Percentiles rank a stretch among this genome's conserved stretches.
Conservation (phyloP, 805 yeast species). For the Komagataella populi region DNA sequence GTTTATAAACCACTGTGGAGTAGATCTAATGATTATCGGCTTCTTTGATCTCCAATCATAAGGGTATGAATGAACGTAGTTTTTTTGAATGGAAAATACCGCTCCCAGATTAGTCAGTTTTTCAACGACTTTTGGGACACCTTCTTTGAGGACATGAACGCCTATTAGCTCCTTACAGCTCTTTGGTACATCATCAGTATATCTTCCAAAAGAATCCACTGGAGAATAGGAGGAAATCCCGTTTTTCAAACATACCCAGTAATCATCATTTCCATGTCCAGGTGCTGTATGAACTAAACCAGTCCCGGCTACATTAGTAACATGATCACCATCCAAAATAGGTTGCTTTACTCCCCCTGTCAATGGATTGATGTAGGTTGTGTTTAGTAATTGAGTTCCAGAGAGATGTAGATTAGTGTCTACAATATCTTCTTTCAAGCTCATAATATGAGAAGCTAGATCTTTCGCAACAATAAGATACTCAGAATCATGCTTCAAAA, state of each 20-base stretch:
- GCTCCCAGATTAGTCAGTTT: slow-evolving; percentile 27
- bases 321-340: slow-evolving; percentile 69
- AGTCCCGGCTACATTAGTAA: slow-evolving; percentile 72
- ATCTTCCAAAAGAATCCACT: slow-evolving; percentile 66
- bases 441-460: slow-evolving; percentile 25
- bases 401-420: slow-evolving; percentile 16
- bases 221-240: slow-evolving; percentile 56
- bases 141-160: slow-evolving; percentile 46
- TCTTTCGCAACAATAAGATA: slow-evolving; percentile 42
- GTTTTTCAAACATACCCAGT: slow-evolving; percentile 47
- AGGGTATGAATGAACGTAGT: slow-evolving; percentile 76
- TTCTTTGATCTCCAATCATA: slow-evolving; percentile 95
- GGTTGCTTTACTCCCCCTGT: slow-evolving; percentile 27
- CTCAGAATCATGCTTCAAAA: slow-evolving; percentile 26
- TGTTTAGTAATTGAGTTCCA: slow-evolving; percentile 27
- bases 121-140: slow-evolving; percentile 32
- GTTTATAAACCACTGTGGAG: slow-evolving; percentile 95
- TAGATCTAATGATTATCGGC: slow-evolving; percentile 89
- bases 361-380: slow-evolving; percentile 45
- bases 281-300: slow-evolving; percentile 97
- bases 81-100: slow-evolving; percentile 31
- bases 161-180: slow-evolving; percentile 34
- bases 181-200: slow-evolving; percentile 34
- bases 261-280: slow-evolving; percentile 95
- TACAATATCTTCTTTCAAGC: slow-evolving; percentile 14